Base-by-base conservation (phyloP, 1,284 basidiomycete genomes). In the Boletus semigastroideus region DNA sequence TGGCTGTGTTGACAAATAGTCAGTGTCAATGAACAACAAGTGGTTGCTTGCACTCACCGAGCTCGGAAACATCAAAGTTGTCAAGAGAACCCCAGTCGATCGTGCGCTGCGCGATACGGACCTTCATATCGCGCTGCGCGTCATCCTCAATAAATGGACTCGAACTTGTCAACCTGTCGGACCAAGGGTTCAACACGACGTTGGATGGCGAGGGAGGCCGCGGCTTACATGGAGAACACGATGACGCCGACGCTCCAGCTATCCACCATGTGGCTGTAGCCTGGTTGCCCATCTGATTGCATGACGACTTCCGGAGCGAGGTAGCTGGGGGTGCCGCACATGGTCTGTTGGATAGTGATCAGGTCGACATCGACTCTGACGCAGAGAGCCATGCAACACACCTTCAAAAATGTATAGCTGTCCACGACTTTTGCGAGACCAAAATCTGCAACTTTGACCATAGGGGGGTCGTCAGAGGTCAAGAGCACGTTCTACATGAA, bases 161-260 rank as follows among this genome's bases (percentile, higher is more conserved):
- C 0, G 78, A 60, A 61, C 85, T 84, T 0, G 87, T 86, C 19
- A 93, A 67, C 86, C 89, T 90, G 55, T 63, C 22, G 42, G 44
- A 44, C 31, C 34, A 45, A 66, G 62, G n/a, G 20, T 17, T 47
- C 22, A 39, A 25, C 5, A 38, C 33, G 42, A 39, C 42, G 42
- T 43, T 37, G 13, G 9, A 27, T 3, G 17, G n/a, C n/a, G 7
- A 17, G 8, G 40, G 20, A 19, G 28, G 30, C 16, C 1, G 8
- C 28, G 10, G 67, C 83, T 53, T 63, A 91, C 90, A 92, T 92
- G 40, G 87, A 85, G 60, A 85, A 97, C 1, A 96, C 82, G 49
- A 97, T 95, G 16, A 95, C 92, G 7, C 94, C 94, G 19, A 93
- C 82, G 44, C 92, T 94, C 92, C 92, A 98, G 58, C 90, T 92